phyloP scores from a whole-genome alignment of 2,329 filamentous ascomycete genomes.

The Aspergillus clavatus region DNA sequence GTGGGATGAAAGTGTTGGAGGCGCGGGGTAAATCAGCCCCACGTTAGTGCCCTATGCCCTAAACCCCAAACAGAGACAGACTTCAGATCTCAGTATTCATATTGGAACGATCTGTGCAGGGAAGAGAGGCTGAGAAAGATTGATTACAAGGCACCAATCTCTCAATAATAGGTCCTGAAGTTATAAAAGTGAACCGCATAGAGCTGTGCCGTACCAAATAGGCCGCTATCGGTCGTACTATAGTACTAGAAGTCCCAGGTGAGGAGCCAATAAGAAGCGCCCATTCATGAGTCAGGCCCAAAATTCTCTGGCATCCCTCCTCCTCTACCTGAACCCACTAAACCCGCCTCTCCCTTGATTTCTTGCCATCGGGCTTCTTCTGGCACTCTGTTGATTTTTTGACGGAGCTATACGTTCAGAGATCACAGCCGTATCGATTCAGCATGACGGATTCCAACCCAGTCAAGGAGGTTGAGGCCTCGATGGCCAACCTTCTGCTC shows the following conservation, averaged over 20 bases:
- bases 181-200: neutral
- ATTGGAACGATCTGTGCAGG: too few species aligned
- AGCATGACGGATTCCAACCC: constrained; percentile 40
- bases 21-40: constrained; percentile 26
- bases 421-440: constrained; percentile 7
- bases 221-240: neutral
- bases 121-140: too few species aligned
- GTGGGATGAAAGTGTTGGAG: constrained; percentile 4
- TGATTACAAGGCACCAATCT: too few species aligned
- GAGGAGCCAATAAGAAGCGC: constrained; percentile 24
- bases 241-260: neutral
- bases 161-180: too few species aligned
- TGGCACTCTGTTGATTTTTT: constrained; percentile 13
- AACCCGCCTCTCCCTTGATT: constrained; percentile 8
- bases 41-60: constrained; percentile 33
- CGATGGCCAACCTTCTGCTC: constrained; percentile 68
- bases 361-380: constrained; percentile 1
- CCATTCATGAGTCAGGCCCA: constrained; percentile 27
- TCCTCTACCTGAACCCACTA: constrained; percentile 22
- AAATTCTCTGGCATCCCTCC: constrained; percentile 25
- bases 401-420: constrained; percentile 3
- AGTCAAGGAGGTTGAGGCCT: constrained; percentile 44
- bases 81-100: neutral
- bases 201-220: neutral
- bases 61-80: constrained; percentile 17